Evolutionary conservation across 2,329 filamentous ascomycete species (phyloP), one percentile per base, ranked within the genome.

Genomic region (Ilyonectria robusta): DNA sequence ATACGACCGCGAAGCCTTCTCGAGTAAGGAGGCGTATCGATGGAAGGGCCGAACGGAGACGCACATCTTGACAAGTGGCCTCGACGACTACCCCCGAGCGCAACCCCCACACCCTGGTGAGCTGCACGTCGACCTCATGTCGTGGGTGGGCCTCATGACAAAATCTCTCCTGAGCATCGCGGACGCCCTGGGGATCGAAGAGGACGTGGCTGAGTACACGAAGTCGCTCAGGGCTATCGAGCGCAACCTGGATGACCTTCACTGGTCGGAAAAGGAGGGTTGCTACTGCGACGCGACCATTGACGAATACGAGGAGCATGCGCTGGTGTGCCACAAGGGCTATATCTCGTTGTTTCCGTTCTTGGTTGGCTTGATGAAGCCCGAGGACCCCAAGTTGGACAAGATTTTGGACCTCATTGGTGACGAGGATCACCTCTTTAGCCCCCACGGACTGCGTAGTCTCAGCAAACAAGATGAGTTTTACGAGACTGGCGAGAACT

Each of bases 61-160:
- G 54, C 96, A 98, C 79, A 92, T 97, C 68, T 86, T 99, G 55
- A 97, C 96, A 6, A 97, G 94, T 59, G 96, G 96, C 3, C 88
- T 99, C 2, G 96, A 99, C 76, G 96, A 99, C 82, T 99, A 98
- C 78, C 96, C 96, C 56, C 93, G 96, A 55, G 88, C 96, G 9
- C 94, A 97, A 80, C 95, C 96, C 15, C 96, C 96, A 29, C 95
- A 98, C 79, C 95, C 96, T 0, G 95, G 94, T 76, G 96, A 99
- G 88, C 88, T 99, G 56, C 95, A 99, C 79, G 91, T 97, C 33
- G 96, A 99, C 81, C 86, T 98, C 60, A 93, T 99, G 80, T 93
- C 93, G 59, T 99, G 96, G 96, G 93, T 99, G 82, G 96, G 95
- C n/a, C 89, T 98, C 84, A 97, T 98, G 94, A 92, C 93, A 46